These are phyloP conservation scores for Phaffia tasmanica DNA, from an alignment of 768 basidiomycete species.

Conservation along the genomic window DNA sequence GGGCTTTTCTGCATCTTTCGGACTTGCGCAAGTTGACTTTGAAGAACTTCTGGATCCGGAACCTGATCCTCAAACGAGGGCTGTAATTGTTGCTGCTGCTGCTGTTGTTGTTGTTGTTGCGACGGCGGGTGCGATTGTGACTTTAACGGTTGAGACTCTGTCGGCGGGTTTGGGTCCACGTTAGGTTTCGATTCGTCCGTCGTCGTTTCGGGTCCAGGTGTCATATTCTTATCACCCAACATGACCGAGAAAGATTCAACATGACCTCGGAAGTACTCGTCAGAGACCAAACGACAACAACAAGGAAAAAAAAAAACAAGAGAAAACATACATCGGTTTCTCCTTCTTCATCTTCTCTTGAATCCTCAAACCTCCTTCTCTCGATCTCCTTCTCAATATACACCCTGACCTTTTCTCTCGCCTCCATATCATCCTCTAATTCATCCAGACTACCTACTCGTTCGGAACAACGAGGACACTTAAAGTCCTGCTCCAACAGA, in stretches of 20 bases:
- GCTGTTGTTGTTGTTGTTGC: slow-evolving; percentile 1
- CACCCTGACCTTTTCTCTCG: slow-evolving; percentile 62
- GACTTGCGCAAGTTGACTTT: slow-evolving; percentile 73
- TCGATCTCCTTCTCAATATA: slow-evolving; percentile 57
- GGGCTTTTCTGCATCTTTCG: slow-evolving; percentile 70
- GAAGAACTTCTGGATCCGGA: slow-evolving; percentile 56
- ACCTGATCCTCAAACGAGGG: slow-evolving; percentile 45
- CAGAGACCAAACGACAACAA: not conserved
- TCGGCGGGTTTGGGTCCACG: not conserved
- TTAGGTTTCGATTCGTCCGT: not conserved
- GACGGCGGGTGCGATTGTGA: not conserved
- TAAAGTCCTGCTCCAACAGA: slow-evolving; percentile 86
- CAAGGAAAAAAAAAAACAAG: no score
- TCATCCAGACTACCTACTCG: slow-evolving; percentile 83
- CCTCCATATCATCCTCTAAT: slow-evolving; percentile 64
- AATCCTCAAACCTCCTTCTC: slow-evolving; percentile 40
- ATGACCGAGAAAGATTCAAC: not conserved
- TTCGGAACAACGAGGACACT: slow-evolving; percentile 79
- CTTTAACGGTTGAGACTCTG: not conserved
- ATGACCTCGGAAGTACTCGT: not conserved
- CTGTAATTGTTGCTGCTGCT: slow-evolving; percentile 45
- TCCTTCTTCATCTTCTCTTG: slow-evolving; percentile 6
- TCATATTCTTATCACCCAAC: not conserved
- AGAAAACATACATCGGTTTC: not conserved
- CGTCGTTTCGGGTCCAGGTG: not conserved